phyloP scores from a whole-genome alignment of 1,284 basidiomycete species.

The Rhodotorula sp. region DNA sequence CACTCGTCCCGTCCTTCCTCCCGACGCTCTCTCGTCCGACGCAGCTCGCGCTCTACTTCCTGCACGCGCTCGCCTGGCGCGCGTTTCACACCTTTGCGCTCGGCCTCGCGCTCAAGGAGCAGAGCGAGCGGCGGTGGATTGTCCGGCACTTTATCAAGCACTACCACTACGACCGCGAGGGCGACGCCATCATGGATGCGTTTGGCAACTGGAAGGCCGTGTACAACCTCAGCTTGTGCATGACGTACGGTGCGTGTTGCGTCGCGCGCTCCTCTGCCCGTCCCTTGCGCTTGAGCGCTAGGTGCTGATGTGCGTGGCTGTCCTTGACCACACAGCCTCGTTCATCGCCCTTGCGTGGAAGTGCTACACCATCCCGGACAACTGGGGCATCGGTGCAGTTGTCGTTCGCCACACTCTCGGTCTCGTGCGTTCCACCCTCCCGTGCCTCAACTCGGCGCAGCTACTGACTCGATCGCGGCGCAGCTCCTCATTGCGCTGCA shows the following conservation, averaged over 20 bases:
- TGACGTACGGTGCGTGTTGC: conserved; percentile 69
- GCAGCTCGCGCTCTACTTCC: conserved; percentile 66
- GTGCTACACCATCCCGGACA: conserved; percentile 73
- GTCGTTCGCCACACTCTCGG: conserved; percentile 85
- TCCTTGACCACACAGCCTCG: conserved; percentile 59
- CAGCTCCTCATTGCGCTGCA: conserved; percentile 85
- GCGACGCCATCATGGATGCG: conserved; percentile 75
- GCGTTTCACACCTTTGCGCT: conserved; percentile 86
- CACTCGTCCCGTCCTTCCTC: conserved; percentile 42
- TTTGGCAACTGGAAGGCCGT: conserved; percentile 92
- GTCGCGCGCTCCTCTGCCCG: too few relatives aligned
- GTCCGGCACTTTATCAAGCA: conserved; percentile 89
- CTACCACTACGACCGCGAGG: conserved; percentile 60
- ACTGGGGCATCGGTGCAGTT: conserved; percentile 88
- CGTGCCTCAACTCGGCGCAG: not conserved
- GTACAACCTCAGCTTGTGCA: conserved; percentile 89
- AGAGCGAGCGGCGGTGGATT: conserved; percentile 82
- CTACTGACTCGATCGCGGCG: conserved; percentile 25
- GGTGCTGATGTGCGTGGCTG: too few relatives aligned
- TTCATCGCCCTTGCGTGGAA: conserved; percentile 81
- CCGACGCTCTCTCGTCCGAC: conserved; percentile 38
- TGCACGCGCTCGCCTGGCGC: conserved; percentile 83
- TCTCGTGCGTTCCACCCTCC: conserved; percentile 58
- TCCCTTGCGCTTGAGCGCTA: too few relatives aligned
- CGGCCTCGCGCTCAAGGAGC: conserved; percentile 76